A percentile compares a stretch with the other conserved stretches of the same genome.
These are phyloP conservation scores for Lepidium aucheri DNA, from an alignment of 345 rosid genomes.

Conservation along the genomic window DNA sequence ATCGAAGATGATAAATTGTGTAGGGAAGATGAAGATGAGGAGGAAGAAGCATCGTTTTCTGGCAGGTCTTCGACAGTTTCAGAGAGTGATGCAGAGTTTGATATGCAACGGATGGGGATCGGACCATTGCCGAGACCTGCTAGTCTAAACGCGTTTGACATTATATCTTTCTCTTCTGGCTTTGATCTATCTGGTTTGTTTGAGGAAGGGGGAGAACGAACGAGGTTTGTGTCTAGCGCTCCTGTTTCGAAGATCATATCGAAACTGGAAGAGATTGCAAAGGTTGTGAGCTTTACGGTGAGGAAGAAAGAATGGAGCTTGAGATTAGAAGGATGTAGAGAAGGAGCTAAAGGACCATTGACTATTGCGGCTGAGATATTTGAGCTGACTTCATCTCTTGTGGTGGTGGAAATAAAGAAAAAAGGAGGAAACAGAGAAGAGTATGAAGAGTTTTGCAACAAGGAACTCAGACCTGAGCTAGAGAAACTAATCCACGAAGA, in stretches of 20 bases:
- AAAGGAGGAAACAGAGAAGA: slow-evolving; percentile 76
- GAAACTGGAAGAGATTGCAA: slow-evolving; percentile 65
- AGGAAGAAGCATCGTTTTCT: slow-evolving; percentile 27
- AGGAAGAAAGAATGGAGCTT: slow-evolving; percentile 74
- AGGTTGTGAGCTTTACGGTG: slow-evolving; percentile 57
- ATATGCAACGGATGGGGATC: slow-evolving; percentile 9
- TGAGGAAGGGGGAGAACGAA: slow-evolving; percentile 57
- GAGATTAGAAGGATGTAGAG: slow-evolving; percentile 60
- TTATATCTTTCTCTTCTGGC: slow-evolving; percentile 69
- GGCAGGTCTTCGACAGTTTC: slow-evolving; percentile 43
- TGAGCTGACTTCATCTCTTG: slow-evolving; percentile 52
- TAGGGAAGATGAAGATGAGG: slow-evolving; percentile 30
- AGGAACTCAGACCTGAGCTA: slow-evolving; percentile 64
- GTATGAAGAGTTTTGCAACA: slow-evolving; percentile 71
- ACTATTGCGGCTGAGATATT: slow-evolving; percentile 62
- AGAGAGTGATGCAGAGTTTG: slow-evolving; percentile 43
- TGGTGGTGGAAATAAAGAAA: slow-evolving; percentile 81
- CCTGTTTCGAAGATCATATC: slow-evolving; percentile 56
- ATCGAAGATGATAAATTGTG: slow-evolving; percentile 44
- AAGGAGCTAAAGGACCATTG: slow-evolving; percentile 57
- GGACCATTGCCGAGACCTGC: slow-evolving; percentile 46
- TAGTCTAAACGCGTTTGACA: slow-evolving; percentile 64
- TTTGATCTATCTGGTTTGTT: slow-evolving; percentile 64
- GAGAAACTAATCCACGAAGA: slow-evolving; percentile 47
- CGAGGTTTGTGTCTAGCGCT: slow-evolving; percentile 51